A percentile compares a stretch with the other conserved stretches of the same genome.
Evolutionary conservation across 805 yeast genomes (phyloP).

Genomic region (Candida khao-thaluensis): DNA sequence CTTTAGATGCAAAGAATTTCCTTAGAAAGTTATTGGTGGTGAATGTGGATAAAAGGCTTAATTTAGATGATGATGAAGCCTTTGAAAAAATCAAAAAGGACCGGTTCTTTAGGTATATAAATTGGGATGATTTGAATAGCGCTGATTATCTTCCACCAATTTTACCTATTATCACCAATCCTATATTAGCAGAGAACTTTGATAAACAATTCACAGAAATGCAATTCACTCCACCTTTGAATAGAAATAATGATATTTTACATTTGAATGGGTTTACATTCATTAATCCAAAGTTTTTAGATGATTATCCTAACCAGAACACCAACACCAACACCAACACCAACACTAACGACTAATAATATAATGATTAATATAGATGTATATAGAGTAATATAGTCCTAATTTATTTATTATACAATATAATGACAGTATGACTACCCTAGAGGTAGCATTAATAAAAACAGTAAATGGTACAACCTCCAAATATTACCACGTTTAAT

Average conservation of each 20-base stretch:
- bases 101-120: constrained; percentile 38
- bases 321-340: too few species aligned
- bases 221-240: constrained; percentile 34
- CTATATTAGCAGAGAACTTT: constrained; percentile 45
- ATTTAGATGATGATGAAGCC: constrained; percentile 32
- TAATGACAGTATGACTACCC: too few species aligned
- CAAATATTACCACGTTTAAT: constrained; percentile 9
- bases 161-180: constrained; percentile 43
- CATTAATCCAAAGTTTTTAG: constrained; percentile 38
- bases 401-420: too few species aligned
- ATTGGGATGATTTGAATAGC: constrained; percentile 33
- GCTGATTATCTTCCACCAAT: constrained; percentile 35
- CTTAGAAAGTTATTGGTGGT: constrained; percentile 36
- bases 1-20: constrained; percentile 43
- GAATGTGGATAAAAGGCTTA: constrained; percentile 36
- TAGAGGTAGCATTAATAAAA: too few species aligned
- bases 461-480: constrained; percentile 11
- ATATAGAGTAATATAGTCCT: too few species aligned
- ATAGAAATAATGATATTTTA: constrained; percentile 29
- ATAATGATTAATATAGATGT: too few species aligned
- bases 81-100: constrained; percentile 34
- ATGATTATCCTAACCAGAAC: too few species aligned
- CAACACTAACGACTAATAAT: too few species aligned
- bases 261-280: constrained; percentile 43
- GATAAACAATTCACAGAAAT: constrained; percentile 43